Evolutionary conservation across 352 stramenopile species (phyloP), one percentile per base, ranked within the genome.

Genomic region (Pythium aphanidermatum): DNA sequence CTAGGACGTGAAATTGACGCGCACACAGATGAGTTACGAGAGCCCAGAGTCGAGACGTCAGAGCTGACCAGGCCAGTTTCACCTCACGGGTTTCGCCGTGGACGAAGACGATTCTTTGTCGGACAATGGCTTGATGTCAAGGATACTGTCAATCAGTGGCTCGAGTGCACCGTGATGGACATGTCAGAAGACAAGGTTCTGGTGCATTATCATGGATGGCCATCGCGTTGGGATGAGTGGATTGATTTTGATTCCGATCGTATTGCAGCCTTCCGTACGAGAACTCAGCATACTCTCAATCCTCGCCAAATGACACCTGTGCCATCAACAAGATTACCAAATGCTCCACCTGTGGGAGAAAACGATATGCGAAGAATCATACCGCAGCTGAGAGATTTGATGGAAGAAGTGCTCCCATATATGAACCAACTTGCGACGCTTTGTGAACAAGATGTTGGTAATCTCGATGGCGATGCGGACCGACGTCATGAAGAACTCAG

Each of bases 111-210:
- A 14, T 90, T 92, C 49, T 88, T 85, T 52, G 68, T 95, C 17
- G 95, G 95, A 0, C 96, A 99, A 61, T 99, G 95, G 95, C 65
- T 99, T 4, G 95, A 99, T 66, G 92, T 96, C 21, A 87, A 96
- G 46, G 96, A 99, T 63, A 99, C 96, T 0, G 95, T 99, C 21
- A 96, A 98, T 63, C 95, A 98, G 51, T 99, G 96, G 96, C 67
- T 99, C 1, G 96, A 99, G 74, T 95, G 92, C 17, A 98, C 95
- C 0, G 70, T 98, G 9, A 85, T 98, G 50, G 83, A 96, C 23
- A 82, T 98, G 17, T 61, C 60, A 0, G 60, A 75, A 8, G 74
- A 86, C 21, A 83, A 98, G 46, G 57, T 98, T 24, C 58, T 97
- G 14, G 77, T 98, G 21, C 95, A 98, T 58, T 98, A 98, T 63